Conservation (phyloP, 352 stramenopile species). For the Pythium coloratum region DNA sequence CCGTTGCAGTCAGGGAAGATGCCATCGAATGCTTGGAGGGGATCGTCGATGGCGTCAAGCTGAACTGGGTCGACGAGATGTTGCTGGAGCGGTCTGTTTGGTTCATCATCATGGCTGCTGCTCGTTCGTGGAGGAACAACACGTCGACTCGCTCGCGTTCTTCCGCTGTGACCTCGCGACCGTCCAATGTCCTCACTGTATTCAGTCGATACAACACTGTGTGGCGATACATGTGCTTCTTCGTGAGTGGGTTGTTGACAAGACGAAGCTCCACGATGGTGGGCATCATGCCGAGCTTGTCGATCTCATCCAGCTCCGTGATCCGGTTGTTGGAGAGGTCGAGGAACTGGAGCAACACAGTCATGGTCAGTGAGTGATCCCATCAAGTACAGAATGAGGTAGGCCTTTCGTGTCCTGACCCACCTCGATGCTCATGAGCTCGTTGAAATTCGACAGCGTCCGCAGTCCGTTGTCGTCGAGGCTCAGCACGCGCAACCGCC, state of each 20-base stretch:
- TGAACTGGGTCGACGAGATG: conserved; percentile 24
- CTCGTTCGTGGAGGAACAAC: conserved; percentile 73
- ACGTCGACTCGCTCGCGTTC: conserved; percentile 73
- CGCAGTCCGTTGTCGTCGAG: conserved; percentile 84
- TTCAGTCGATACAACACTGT: conserved; percentile 62
- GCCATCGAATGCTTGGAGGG: conserved; percentile 32
- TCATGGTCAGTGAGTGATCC: neutral
- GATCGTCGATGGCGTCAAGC: conserved; percentile 48
- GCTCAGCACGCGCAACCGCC: conserved; percentile 55
- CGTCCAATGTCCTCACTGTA: conserved; percentile 59
- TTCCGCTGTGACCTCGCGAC: conserved; percentile 66
- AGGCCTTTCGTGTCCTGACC: neutral
- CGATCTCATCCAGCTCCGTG: conserved; percentile 75
- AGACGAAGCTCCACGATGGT: conserved; percentile 69
- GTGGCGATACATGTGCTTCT: conserved; percentile 84
- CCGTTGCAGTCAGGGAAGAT: neutral
- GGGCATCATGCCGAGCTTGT: conserved; percentile 54
- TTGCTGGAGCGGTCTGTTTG: conserved; percentile 4
- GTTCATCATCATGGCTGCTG: conserved; percentile 28
- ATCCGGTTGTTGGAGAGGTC: conserved; percentile 81
- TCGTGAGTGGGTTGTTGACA: conserved; percentile 70
- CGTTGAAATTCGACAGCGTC: conserved; percentile 63
- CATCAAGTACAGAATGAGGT: neutral
- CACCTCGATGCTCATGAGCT: conserved; percentile 73
- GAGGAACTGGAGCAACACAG: conserved; percentile 37